Percentiles rank a stretch among this genome's conserved stretches.
Evolutionary conservation across 1,284 basidiomycete genomes (phyloP).

Genomic region (Sparassis latifolia): DNA sequence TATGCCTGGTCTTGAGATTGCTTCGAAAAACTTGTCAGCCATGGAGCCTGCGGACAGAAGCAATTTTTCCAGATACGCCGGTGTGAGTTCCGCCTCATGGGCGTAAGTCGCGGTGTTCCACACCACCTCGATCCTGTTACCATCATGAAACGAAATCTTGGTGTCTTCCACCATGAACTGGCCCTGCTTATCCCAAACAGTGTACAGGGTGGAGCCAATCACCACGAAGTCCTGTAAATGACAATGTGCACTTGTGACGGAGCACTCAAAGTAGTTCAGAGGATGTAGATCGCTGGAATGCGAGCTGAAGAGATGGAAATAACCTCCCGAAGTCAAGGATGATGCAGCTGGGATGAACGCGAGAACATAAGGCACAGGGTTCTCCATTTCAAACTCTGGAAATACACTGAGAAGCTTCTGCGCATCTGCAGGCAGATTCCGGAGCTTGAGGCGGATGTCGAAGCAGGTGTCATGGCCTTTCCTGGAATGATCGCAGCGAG

Average conservation of each 20-base stretch:
- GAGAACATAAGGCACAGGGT: slow-evolving; percentile 38
- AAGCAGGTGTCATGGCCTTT: slow-evolving; percentile 30
- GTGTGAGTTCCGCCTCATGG: slow-evolving; percentile 69
- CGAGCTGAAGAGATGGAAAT: slow-evolving; percentile 58
- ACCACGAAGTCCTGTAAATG: slow-evolving; percentile 73
- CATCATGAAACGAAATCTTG: slow-evolving; percentile 34
- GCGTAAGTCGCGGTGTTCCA: slow-evolving; percentile 57
- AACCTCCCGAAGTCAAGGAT: slow-evolving; percentile 58
- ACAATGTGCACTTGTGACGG: slow-evolving; percentile 52
- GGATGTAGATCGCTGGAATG: slow-evolving; percentile 49
- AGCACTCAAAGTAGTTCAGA: slow-evolving; percentile 50
- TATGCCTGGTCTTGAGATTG: slow-evolving; percentile 79
- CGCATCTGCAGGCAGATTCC: slow-evolving; percentile 45
- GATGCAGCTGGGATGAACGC: slow-evolving; percentile 62
- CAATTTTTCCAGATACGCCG: slow-evolving; percentile 81
- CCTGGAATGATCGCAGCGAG: slow-evolving; percentile 33
- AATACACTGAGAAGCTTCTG: slow-evolving; percentile 57
- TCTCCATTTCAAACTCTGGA: slow-evolving; percentile 33
- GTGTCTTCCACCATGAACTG: slow-evolving; percentile 62
- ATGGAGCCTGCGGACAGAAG: slow-evolving; percentile 68
- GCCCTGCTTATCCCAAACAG: slow-evolving; percentile 75
- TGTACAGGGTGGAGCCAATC: slow-evolving; percentile 44
- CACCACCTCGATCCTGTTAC: slow-evolving; percentile 22
- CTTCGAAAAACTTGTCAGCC: slow-evolving; percentile 73
- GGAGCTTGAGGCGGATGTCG: slow-evolving; percentile 25